Evolutionary conservation across 2,329 filamentous ascomycete species (phyloP).

Genomic region (Pleomassaria siparia): DNA sequence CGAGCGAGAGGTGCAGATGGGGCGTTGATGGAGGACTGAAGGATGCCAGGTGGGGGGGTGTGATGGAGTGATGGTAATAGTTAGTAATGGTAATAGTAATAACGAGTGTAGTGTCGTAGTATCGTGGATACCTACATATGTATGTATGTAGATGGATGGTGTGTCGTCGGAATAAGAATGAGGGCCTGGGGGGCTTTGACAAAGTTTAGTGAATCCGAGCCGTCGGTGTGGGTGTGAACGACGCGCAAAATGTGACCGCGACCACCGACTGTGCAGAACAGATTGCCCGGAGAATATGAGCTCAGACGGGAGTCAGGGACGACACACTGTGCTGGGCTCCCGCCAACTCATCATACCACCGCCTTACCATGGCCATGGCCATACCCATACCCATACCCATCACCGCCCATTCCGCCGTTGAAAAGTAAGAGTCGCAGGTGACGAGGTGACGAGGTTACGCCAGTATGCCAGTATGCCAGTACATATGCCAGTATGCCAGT

Average conservation of each 20-base stretch:
- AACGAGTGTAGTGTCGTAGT: no score
- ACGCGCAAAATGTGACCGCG: constrained; percentile 10
- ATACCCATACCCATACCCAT: no score
- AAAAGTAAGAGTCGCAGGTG: constrained; percentile 10
- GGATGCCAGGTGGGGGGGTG: not conserved
- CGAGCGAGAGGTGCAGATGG: constrained; percentile 9
- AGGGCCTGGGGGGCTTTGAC: constrained; percentile 7
- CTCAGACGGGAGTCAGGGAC: not conserved
- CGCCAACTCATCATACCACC: no score
- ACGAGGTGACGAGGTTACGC: no score
- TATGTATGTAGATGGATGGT: constrained; percentile 3
- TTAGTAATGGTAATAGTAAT: not conserved
- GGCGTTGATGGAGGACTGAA: constrained; percentile 2
- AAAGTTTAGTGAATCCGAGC: constrained; percentile 12
- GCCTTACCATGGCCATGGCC: not conserved
- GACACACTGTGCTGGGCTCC: not conserved
- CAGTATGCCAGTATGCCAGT: no score
- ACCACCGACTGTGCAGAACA: constrained; percentile 10
- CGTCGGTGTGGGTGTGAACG: constrained; percentile 10
- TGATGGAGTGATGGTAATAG: not conserved
- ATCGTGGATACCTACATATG: not conserved
- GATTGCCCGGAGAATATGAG: constrained; percentile 9
- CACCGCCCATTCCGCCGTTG: constrained; percentile 4
- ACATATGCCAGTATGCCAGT: no score
- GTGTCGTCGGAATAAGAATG: constrained; percentile 9